Evolutionary conservation across 495 filamentous ascomycete species (phyloP).

Genomic region (Aspergillus sclerotiicarbonarius): DNA sequence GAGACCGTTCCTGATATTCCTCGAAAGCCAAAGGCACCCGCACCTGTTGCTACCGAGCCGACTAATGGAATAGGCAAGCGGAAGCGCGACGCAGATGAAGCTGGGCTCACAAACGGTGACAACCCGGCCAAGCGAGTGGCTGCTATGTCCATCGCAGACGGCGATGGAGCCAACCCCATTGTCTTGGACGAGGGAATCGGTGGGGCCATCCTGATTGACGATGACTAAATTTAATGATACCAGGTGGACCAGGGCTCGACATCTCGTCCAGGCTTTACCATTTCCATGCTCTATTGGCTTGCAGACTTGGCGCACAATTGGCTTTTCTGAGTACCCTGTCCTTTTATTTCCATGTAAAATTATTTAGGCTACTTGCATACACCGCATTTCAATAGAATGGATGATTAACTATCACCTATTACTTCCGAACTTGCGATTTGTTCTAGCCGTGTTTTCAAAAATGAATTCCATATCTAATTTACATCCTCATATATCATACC

Average conservation of each 20-base stretch:
- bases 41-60: conserved; percentile 18
- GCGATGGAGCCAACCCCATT: conserved; percentile 40
- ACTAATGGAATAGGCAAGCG: conserved; percentile 37
- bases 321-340: neutral
- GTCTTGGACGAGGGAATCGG: conserved; percentile 56
- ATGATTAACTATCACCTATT: neutral
- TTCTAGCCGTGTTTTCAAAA: no score
- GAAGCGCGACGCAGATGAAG: conserved; percentile 47
- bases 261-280: neutral
- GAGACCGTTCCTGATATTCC: conserved; percentile 49
- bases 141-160: conserved; percentile 25
- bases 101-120: conserved; percentile 38
- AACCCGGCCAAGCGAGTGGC: conserved; percentile 44
- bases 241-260: neutral
- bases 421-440: no score
- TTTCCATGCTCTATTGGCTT: neutral
- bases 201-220: conserved; percentile 75
- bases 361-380: neutral
- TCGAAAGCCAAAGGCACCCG: conserved; percentile 42
- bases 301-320: neutral
- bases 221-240: conserved; percentile 43
- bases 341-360: neutral
- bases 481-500: neutral
- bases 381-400: neutral
- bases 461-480: no score